A percentile compares a stretch with the other conserved stretches of the same genome.
Evolutionary conservation across 257 asterid species (phyloP).

Genomic region (Asclepias syriaca): DNA sequence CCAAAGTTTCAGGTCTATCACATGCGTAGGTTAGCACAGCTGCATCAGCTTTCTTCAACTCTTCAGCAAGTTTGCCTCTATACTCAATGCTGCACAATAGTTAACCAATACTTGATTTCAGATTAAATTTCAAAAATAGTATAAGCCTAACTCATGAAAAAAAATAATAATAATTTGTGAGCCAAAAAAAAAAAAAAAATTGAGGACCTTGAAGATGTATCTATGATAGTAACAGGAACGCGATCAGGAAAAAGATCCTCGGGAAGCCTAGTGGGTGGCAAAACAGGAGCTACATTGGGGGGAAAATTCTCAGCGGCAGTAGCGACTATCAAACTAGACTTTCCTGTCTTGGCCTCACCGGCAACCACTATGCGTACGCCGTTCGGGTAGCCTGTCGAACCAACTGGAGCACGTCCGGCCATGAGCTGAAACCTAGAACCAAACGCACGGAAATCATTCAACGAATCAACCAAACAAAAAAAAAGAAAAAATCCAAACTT

Average conservation of each 20-base stretch:
- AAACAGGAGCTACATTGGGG: conserved; percentile 57
- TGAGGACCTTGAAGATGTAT: conserved; percentile 77
- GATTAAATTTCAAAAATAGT: not conserved
- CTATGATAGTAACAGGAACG: conserved; percentile 86
- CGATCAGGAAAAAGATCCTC: conserved; percentile 86
- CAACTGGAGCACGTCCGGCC: conserved; percentile 71
- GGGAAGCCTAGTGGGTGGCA: conserved; percentile 92
- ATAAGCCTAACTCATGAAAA: not conserved
- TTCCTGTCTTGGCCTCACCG: conserved; percentile 88
- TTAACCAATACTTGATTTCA: not conserved
- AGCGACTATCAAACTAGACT: conserved; percentile 77
- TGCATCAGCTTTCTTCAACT: conserved; percentile 79
- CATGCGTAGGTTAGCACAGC: conserved; percentile 92
- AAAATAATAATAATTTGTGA: not conserved
- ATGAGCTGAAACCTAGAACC: conserved; percentile 27
- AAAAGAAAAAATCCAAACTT: not conserved
- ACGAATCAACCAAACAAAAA: not conserved
- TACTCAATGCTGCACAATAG: conserved; percentile 59
- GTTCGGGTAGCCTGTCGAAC: conserved; percentile 37
- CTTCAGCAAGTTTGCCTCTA: conserved; percentile 68
- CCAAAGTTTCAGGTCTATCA: conserved; percentile 81
- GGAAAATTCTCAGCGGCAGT: conserved; percentile 82
- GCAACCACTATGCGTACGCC: conserved; percentile 91
- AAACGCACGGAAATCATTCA: not conserved
- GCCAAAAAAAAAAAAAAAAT: not conserved